Base-by-base conservation (phyloP, 2,329 filamentous ascomycete species). In the Graphilbum fragrans region DNA sequence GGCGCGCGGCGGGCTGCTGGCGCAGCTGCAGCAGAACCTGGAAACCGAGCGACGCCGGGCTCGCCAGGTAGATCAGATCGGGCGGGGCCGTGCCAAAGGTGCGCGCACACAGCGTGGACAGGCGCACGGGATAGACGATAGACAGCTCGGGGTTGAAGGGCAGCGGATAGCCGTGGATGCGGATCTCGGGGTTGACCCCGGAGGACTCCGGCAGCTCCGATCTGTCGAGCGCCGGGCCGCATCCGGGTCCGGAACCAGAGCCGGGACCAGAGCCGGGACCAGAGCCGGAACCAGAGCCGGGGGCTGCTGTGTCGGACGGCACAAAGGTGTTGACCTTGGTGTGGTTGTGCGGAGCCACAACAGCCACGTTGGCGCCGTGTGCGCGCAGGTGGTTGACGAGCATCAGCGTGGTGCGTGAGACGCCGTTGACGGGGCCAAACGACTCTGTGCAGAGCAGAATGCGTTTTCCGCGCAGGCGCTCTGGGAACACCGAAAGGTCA, bases 131-230 rank as follows among this genome's bases (percentile, higher is more conserved):
- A 47, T 82, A 82, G 12, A 78, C 79, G 20, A 84, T 70, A 9
- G 77, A 80, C 36, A 84, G 65, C 50, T 83, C 78, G 0, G 78
- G 80, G 55, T 83, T 83, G 60, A 82, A 83, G 0, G 80, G 80
- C 2, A 84, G 59, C 6, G 77, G 77, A 48, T 77, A 80, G 16
- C 80, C 80, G 17, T 69, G 66, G 2, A 83, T 61, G 16, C 79
- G 71, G 14, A 79, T 60, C 50, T 82, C 78, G 35, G 65, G 55
- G 41, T 60, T 50, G n/a, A n/a, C n/a, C n/a, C n/a, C n/a, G n/a
- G n/a, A n/a, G n/a, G n/a, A n/a, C n/a, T n/a, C n/a, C n/a, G n/a
- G n/a, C n/a, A n/a, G n/a, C n/a, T n/a, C n/a, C n/a, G n/a, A n/a
- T 7, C 25, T 27, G 40, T 41, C 37, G 35, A 29, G 14, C 14